Percentiles rank a stretch among this genome's conserved stretches.
These are phyloP conservation scores for Cladorrhinum sp. DNA, from an alignment of 2,329 filamentous ascomycete species.

Conservation along the genomic window DNA sequence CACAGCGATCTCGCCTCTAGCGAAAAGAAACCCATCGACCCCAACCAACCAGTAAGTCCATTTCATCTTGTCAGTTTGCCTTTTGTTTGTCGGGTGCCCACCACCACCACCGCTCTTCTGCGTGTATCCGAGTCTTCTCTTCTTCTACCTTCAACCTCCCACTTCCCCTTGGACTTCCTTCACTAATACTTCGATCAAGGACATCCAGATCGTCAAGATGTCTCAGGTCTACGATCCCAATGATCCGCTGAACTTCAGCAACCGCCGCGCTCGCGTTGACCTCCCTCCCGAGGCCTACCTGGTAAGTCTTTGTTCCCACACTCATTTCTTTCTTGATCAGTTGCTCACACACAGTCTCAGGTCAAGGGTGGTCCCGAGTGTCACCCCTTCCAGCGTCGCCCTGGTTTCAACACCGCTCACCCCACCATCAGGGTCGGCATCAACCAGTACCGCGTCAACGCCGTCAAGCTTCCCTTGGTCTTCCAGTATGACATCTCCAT, in stretches of 20 bases:
- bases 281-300: conserved; percentile 56
- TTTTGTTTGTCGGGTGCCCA: background rate
- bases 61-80: background rate
- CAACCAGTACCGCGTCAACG: conserved; percentile 71
- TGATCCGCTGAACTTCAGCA: conserved; percentile 29
- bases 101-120: background rate
- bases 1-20: background rate
- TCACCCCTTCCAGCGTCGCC: conserved; percentile 44
- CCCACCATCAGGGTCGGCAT: conserved; percentile 55
- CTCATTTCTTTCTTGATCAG: background rate
- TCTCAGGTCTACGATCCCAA: background rate
- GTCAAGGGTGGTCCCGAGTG: conserved; percentile 26
- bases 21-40: too few relatives aligned
- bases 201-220: background rate
- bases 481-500: conserved; percentile 75
- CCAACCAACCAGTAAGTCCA: background rate
- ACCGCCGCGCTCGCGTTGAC: conserved; percentile 46
- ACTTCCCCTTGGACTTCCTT: background rate
- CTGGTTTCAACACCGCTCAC: conserved; percentile 57
- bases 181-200: background rate
- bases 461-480: conserved; percentile 59
- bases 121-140: background rate
- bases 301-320: conserved; percentile 31
- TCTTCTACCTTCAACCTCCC: background rate
- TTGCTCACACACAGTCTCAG: background rate